Evolutionary conservation across 2,329 filamentous ascomycete species (phyloP), one percentile per base, ranked within the genome.

Genomic region (Xylariaceae sp.): DNA sequence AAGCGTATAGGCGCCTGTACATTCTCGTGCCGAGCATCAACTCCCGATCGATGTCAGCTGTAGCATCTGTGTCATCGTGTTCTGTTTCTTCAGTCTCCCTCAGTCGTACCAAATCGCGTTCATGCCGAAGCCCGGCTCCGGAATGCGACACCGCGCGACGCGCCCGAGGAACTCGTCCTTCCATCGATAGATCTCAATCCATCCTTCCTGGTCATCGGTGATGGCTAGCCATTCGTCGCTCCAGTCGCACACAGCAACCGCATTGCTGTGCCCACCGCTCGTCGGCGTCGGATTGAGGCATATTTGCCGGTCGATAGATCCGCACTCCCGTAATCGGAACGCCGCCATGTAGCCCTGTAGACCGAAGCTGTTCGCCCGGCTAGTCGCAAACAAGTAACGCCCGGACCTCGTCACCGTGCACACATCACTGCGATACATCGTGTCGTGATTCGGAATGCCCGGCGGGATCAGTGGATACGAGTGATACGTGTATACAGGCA

Each of bases 41-140:
- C 10, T 45, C n/a, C 42, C 42, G 42, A 42, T 42, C 37, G 7
- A 45, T 11, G 13, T 17, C 49, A 51, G 23, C 49, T 51, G 10
- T n/a, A 15, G 48, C 17, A 44, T 23, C 39, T 30, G 23, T 30
- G 23, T 30, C 23, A 5, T 42, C 9, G 37, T 10, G 35, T 30
- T 9, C 44, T 50, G 1, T n/a, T 10, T 8, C 15, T 13, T 56
- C 67, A 90, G 75, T 95, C 18, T 10, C 13, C 15, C n/a, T 57
- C 67, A 90, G 75, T 95, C 88, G 73, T 94, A 94, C 91, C 91
- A 96, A 64, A 95, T 92, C n/a, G 90, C 90, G 75, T 96, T 96
- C 91, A 96, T 96, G 1, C 90, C 90, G 72, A 96, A 96, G 1
- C 91, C 91, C n/a, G 89, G 89, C 77, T 95, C 91, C 4, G 86